Evolutionary conservation across 2,329 filamentous ascomycete species (phyloP).

Genomic region (Lecanicillium sp.): DNA sequence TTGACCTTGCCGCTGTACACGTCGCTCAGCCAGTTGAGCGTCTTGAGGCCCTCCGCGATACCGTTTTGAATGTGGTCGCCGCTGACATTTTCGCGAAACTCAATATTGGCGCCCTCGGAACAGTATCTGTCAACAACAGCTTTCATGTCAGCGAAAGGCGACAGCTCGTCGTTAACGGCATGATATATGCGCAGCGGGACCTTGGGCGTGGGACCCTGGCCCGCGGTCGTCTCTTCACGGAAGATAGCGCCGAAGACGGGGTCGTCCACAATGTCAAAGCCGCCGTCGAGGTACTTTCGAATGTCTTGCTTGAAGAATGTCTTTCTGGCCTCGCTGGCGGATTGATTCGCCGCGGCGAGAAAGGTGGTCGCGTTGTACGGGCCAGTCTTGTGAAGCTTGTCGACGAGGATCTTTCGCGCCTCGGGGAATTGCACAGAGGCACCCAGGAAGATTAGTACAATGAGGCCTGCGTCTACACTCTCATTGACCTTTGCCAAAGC

Average conservation of each 20-base stretch:
- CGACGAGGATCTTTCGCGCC: not conserved
- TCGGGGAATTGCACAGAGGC: conserved; percentile 20
- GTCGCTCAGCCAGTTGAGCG: not conserved
- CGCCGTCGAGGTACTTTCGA: conserved; percentile 8
- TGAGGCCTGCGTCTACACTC: conserved; percentile 18
- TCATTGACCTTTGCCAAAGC: conserved; percentile 31
- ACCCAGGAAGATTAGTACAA: conserved; percentile 18
- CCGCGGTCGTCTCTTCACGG: not conserved
- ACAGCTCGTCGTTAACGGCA: not conserved
- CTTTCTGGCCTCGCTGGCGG: not conserved
- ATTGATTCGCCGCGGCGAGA: conserved; percentile 2
- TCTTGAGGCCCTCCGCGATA: not conserved
- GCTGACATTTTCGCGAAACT: not conserved
- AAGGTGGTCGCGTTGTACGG: conserved; percentile 8
- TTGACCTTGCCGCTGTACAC: not conserved
- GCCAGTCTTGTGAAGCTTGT: conserved; percentile 7
- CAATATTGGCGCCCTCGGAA: not conserved
- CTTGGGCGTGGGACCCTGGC: not conserved
- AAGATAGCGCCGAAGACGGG: not conserved
- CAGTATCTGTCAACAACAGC: not conserved
- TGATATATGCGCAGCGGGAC: conserved; percentile 1
- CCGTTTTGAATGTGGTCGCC: not conserved
- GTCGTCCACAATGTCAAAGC: conserved; percentile 1
- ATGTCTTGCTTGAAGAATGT: conserved; percentile 7
- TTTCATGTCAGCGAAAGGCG: not conserved